phyloP scores from a whole-genome alignment of 345 rosid species.

The Dipteronia dyeriana region DNA sequence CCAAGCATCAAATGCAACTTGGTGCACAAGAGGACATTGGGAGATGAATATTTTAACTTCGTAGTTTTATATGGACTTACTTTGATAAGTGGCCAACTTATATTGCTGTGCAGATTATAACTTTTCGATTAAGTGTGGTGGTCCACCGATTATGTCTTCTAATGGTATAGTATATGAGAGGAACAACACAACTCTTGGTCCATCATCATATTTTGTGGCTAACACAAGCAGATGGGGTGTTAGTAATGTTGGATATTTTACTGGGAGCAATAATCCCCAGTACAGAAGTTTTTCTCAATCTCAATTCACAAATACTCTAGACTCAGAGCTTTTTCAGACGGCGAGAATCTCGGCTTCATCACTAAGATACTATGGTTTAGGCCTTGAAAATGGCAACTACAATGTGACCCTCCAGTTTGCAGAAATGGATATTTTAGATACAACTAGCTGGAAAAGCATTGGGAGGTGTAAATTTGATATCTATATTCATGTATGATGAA shows the following conservation, averaged over 20 bases:
- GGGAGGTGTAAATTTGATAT: slow-evolving; percentile 53
- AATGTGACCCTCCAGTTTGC: slow-evolving; percentile 48
- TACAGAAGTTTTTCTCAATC: not conserved
- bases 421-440: slow-evolving; percentile 42
- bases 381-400: slow-evolving; percentile 36
- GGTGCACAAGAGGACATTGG: not conserved
- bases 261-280: slow-evolving; percentile 6
- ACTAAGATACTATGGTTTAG: slow-evolving; percentile 47
- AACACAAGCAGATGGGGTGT: slow-evolving; percentile 53
- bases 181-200: slow-evolving; percentile 39
- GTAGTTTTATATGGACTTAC: not conserved
- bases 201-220: slow-evolving; percentile 45
- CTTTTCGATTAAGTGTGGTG: slow-evolving; percentile 41
- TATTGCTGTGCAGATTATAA: slow-evolving; percentile 30
- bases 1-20: not conserved
- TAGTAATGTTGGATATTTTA: slow-evolving; percentile 53
- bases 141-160: slow-evolving; percentile 3
- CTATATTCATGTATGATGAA: slow-evolving; percentile 43
- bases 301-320: slow-evolving; percentile 29
- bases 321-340: slow-evolving; percentile 42
- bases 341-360: slow-evolving; percentile 41
- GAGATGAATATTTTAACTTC: not conserved
- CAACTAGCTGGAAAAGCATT: slow-evolving; percentile 43
- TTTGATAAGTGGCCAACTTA: not conserved
- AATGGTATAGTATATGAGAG: slow-evolving; percentile 44